A percentile compares a stretch with the other conserved stretches of the same genome.
Conservation (phyloP, 140 eudicot species). For the Senecio squalidus region DNA sequence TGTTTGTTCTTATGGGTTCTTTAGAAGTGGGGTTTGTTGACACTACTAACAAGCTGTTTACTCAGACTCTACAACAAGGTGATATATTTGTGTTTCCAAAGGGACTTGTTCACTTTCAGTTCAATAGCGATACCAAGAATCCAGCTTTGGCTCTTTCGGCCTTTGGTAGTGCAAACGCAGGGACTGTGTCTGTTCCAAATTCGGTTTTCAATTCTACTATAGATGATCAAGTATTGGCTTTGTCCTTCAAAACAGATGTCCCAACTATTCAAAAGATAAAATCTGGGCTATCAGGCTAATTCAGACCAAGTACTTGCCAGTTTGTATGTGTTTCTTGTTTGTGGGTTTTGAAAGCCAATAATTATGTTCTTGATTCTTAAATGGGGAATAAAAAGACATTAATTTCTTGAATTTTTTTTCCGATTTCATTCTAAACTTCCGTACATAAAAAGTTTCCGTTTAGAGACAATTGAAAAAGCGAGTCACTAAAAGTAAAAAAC, state of each 20-base stretch:
- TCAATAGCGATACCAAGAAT: constrained; percentile 12
- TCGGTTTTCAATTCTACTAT: constrained; percentile 22
- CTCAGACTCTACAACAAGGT: constrained; percentile 29
- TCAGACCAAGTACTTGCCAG: not conserved
- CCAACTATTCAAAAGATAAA: constrained; percentile 29
- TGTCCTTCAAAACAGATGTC: constrained; percentile 36
- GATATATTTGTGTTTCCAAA: constrained; percentile 36
- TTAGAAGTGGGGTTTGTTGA: constrained; percentile 33
- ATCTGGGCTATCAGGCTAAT: constrained; percentile 7
- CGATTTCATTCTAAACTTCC: not conserved
- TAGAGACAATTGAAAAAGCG: too few species aligned
- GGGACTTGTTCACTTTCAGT: constrained; percentile 34
- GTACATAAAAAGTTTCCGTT: too few species aligned
- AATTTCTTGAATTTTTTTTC: not conserved
- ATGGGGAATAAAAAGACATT: constrained; percentile 1
- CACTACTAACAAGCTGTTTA: constrained; percentile 25
- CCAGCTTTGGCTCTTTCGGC: constrained; percentile 35
- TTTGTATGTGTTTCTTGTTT: not conserved
- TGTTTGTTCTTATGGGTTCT: constrained; percentile 26
- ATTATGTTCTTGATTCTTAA: not conserved
- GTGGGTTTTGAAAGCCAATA: not conserved
- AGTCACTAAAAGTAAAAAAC: too few species aligned
- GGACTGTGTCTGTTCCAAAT: constrained; percentile 32
- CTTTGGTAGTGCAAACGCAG: constrained; percentile 32
- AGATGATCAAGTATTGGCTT: constrained; percentile 27